These are phyloP conservation scores for Zymoseptoria crescenta DNA, from an alignment of 2,329 filamentous ascomycete genomes.

Conservation along the genomic window DNA sequence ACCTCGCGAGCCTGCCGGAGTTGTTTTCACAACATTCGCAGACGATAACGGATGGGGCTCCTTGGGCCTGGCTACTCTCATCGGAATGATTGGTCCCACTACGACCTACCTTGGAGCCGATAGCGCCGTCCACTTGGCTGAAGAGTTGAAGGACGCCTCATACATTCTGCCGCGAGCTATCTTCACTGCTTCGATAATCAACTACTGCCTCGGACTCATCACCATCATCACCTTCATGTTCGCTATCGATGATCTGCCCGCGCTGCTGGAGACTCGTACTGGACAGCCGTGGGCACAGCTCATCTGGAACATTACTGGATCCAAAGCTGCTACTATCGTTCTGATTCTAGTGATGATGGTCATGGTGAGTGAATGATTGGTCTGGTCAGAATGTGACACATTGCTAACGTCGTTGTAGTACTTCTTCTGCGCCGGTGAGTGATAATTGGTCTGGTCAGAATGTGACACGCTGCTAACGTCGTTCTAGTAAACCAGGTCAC, in stretches of 20 bases:
- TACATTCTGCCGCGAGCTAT: slow-evolving; percentile 26
- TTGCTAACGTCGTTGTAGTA: slow-evolving; percentile 7
- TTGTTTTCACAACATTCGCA: slow-evolving; percentile 20
- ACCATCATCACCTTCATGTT: slow-evolving; percentile 26
- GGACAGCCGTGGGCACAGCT: slow-evolving; percentile 23
- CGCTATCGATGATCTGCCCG: slow-evolving; percentile 20
- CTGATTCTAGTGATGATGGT: slow-evolving; percentile 20
- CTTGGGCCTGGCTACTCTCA: slow-evolving; percentile 19
- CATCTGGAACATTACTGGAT: slow-evolving; percentile 19
- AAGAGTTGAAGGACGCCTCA: slow-evolving; percentile 26
- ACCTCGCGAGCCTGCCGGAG: slow-evolving; percentile 11
- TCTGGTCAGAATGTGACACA: too few species aligned
- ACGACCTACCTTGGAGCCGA: slow-evolving; percentile 34
- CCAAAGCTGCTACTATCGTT: slow-evolving; percentile 20
- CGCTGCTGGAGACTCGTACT: slow-evolving; percentile 12
- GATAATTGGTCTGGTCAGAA: not conserved
- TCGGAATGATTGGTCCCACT: slow-evolving; percentile 26
- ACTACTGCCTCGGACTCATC: slow-evolving; percentile 25
- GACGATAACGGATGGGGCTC: slow-evolving; percentile 21
- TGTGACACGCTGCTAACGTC: not conserved
- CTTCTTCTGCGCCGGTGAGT: not conserved
- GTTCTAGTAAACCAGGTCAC: slow-evolving; percentile 23
- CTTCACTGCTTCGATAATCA: slow-evolving; percentile 24
- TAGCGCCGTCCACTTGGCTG: slow-evolving; percentile 31
- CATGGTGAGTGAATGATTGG: slow-evolving; percentile 7